Percentiles rank a stretch among this genome's conserved stretches.
Conservation (phyloP, 202 grass and related monocot genomes). For the Carex arenaria region DNA sequence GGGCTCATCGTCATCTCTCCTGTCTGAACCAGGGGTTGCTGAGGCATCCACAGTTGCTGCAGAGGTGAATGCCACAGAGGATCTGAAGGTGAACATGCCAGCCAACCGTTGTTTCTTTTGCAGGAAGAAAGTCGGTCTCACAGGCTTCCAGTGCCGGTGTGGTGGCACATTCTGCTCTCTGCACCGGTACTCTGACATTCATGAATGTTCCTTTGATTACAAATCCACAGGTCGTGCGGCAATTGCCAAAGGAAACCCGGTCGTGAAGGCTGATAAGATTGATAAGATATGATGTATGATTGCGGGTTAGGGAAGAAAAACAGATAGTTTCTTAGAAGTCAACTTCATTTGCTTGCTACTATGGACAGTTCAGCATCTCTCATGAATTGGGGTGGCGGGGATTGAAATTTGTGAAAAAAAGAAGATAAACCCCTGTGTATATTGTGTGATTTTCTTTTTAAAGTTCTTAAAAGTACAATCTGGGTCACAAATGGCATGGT, state of each 20-base stretch:
- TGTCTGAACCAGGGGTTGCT: conserved; percentile 21
- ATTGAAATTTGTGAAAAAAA: conserved; percentile 1
- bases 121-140: conserved; percentile 60
- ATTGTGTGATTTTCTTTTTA: conserved; percentile 20
- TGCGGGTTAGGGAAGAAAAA: conserved; percentile 3
- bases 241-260: conserved; percentile 69
- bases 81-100: conserved; percentile 41
- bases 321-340: conserved; percentile 6
- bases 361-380: not conserved
- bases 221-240: conserved; percentile 45
- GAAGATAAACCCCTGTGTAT: conserved; percentile 4
- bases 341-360: conserved; percentile 6
- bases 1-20: conserved; percentile 5
- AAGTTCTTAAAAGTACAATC: conserved; percentile 3
- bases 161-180: conserved; percentile 59
- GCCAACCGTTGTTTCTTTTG: conserved; percentile 62
- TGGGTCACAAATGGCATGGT: not conserved
- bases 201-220: conserved; percentile 74
- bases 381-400: conserved; percentile 2
- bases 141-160: conserved; percentile 64
- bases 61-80: conserved; percentile 17
- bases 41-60: not conserved
- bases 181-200: conserved; percentile 57
- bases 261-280: conserved; percentile 68
- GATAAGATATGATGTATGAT: conserved; percentile 58